Conservation (phyloP, 2,329 filamentous ascomycete species). For the Didymella lethalis region DNA sequence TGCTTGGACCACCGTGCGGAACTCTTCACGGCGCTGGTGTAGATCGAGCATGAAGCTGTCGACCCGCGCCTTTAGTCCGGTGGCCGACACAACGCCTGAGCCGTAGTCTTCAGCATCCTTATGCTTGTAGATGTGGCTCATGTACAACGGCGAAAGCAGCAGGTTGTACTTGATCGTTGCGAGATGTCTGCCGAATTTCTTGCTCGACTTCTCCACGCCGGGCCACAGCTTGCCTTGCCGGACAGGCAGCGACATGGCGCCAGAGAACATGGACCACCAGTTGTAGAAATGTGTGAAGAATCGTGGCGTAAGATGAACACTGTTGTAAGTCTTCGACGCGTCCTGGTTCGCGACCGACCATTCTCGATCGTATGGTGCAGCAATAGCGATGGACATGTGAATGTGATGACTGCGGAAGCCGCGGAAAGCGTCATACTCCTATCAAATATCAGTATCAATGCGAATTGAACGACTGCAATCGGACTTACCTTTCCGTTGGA, state of each 20-base stretch:
- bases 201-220: constrained; percentile 92
- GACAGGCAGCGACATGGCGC: constrained; percentile 91
- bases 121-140: constrained; percentile 98
- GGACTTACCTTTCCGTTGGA: constrained; percentile 55
- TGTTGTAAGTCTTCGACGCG: constrained; percentile 91
- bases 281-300: constrained; percentile 99
- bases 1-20: constrained; percentile 80
- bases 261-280: constrained; percentile 97
- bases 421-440: constrained; percentile 86
- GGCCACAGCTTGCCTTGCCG: constrained; percentile 93
- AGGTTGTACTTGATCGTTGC: constrained; percentile 99
- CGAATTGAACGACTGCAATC: not conserved
- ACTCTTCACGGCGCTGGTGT: constrained; percentile 91
- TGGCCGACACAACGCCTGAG: constrained; percentile 82
- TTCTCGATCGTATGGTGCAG: constrained; percentile 84
- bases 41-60: constrained; percentile 98
- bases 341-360: constrained; percentile 80
- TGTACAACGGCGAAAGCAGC: constrained; percentile 87
- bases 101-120: constrained; percentile 90
- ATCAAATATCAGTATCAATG: constrained; percentile 30
- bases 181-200: constrained; percentile 95
- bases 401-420: constrained; percentile 98
- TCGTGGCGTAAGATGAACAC: constrained; percentile 89
- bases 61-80: constrained; percentile 93
- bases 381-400: constrained; percentile 89